Conservation (phyloP, 148 eudicot genomes). For the Oxyria digyna region DNA sequence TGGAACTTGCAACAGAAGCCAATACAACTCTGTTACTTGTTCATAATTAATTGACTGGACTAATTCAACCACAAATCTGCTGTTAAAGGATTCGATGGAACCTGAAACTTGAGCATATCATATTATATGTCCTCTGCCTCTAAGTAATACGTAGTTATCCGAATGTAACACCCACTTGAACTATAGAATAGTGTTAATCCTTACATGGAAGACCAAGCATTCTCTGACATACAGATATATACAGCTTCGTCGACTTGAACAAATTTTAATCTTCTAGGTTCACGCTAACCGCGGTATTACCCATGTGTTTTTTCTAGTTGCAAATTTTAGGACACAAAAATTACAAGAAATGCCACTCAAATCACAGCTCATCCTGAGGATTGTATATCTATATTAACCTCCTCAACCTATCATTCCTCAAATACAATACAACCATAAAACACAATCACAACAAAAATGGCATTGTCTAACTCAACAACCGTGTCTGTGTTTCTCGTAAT, state of each 20-base stretch:
- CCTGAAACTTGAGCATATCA: background rate
- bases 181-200: background rate
- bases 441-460: background rate
- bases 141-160: background rate
- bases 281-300: background rate
- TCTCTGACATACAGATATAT: background rate
- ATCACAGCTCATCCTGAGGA: background rate
- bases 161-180: background rate
- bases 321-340: background rate
- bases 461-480: background rate
- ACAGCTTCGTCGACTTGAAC: background rate
- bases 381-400: background rate
- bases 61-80: background rate
- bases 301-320: background rate
- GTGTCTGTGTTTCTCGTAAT: background rate
- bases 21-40: background rate
- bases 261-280: background rate
- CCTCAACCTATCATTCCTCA: background rate
- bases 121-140: background rate
- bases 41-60: background rate
- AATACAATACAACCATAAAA: background rate
- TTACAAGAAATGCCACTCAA: background rate
- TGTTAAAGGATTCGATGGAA: background rate
- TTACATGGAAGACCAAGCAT: background rate
- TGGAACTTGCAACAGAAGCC: background rate